Conservation (phyloP, 2,329 filamentous ascomycete species). For the Sarocladium oryzae region DNA sequence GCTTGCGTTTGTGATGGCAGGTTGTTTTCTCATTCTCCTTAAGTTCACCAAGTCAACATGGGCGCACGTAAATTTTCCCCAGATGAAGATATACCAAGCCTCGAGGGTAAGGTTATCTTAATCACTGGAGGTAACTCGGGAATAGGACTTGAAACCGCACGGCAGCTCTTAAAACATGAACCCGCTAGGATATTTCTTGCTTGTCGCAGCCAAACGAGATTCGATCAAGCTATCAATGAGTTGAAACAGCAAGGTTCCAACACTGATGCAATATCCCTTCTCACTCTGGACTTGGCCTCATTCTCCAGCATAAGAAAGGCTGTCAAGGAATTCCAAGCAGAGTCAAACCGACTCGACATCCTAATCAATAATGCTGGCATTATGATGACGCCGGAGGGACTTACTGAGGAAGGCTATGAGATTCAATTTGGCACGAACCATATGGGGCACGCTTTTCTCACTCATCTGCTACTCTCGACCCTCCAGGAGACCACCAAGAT, state of each 20-base stretch:
- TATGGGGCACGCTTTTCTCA: slow-evolving; percentile 37
- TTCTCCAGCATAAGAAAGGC: not conserved
- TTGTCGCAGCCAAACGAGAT: not conserved
- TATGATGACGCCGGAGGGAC: slow-evolving; percentile 26
- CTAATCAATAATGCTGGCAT: slow-evolving; percentile 32
- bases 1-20: too few species aligned
- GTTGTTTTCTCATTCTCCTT: too few species aligned
- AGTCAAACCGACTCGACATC: not conserved
- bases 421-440: slow-evolving; percentile 40
- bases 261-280: not conserved
- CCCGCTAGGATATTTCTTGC: not conserved
- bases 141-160: slow-evolving; percentile 29
- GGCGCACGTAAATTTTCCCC: slow-evolving; percentile 10
- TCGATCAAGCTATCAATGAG: not conserved
- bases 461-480: slow-evolving; percentile 26
- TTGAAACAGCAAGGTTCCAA: not conserved
- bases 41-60: too few species aligned
- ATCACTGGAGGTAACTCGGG: slow-evolving; percentile 84
- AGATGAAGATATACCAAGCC: slow-evolving; percentile 41
- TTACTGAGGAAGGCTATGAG: slow-evolving; percentile 38
- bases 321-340: not conserved
- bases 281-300: not conserved
- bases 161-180: not conserved
- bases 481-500: slow-evolving; percentile 12
- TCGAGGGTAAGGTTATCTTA: slow-evolving; percentile 69